Conservation (phyloP, 345 rosid species). For the Erysimum cheiranthoides region DNA sequence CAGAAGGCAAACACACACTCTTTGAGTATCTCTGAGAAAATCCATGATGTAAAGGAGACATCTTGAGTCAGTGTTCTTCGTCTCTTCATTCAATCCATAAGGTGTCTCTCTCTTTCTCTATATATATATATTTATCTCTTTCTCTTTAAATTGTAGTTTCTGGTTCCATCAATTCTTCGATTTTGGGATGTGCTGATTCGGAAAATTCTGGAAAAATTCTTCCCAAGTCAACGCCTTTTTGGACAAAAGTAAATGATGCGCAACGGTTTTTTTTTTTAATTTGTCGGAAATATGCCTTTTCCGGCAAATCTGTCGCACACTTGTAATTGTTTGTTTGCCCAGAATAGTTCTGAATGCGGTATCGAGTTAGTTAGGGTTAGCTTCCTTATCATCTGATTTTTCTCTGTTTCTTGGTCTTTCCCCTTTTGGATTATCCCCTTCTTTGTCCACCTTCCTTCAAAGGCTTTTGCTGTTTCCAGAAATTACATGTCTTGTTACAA, state of each 20-base stretch:
- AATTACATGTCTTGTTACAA: not conserved
- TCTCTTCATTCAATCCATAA: slow-evolving; percentile 13
- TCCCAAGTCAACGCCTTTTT: slow-evolving; percentile 18
- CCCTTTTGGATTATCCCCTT: not conserved
- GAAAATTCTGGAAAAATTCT: not conserved
- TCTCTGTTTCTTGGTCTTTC: not conserved
- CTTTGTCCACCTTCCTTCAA: not conserved
- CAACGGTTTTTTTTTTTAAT: not conserved
- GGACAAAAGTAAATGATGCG: not conserved
- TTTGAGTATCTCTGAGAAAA: not conserved
- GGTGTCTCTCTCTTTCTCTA: slow-evolving; percentile 20
- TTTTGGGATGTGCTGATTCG: slow-evolving; percentile 12
- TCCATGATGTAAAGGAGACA: no score
- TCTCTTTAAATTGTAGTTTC: slow-evolving; percentile 2
- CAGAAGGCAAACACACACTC: not conserved
- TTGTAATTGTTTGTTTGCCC: not conserved
- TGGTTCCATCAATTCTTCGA: not conserved
- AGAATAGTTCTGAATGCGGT: not conserved
- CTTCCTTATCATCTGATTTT: not conserved
- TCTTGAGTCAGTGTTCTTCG: not conserved
- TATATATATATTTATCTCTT: not conserved
- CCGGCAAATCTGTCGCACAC: not conserved
- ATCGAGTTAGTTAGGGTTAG: slow-evolving; percentile 10
- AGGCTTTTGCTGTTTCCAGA: slow-evolving; percentile 1
- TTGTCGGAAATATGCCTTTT: slow-evolving; percentile 1